A percentile compares a stretch with the other conserved stretches of the same genome.
Evolutionary conservation across 2,329 filamentous ascomycete genomes (phyloP).

Genomic region (Stachybotrys chartarum): DNA sequence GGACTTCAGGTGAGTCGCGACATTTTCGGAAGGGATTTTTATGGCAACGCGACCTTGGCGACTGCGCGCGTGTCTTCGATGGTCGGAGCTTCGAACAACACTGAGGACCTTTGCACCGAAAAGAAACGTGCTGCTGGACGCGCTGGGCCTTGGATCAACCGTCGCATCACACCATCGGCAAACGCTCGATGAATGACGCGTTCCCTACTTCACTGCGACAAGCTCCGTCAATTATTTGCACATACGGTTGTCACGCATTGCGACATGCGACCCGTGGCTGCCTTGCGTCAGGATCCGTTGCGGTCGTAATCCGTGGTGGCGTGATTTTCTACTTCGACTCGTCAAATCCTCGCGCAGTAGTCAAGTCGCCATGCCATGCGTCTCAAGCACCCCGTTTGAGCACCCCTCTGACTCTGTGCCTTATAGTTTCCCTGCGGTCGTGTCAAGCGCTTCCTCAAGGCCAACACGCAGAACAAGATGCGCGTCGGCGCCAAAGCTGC

Average conservation of each 20-base stretch:
- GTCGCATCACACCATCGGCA: background rate
- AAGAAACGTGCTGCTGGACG: too few species aligned
- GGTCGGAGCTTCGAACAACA: background rate
- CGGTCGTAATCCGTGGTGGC: background rate
- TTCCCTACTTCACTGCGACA: background rate
- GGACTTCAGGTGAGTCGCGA: conserved; percentile 75
- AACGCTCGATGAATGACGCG: background rate
- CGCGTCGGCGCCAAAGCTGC: conserved; percentile 97
- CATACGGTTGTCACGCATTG: background rate
- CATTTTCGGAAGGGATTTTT: background rate
- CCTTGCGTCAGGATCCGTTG: background rate
- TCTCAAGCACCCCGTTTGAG: conserved; percentile 12
- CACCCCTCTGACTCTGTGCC: background rate
- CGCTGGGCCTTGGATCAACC: background rate
- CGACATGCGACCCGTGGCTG: background rate
- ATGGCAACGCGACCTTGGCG: background rate
- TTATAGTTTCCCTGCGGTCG: conserved; percentile 93
- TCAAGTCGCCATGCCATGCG: background rate
- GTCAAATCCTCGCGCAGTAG: background rate
- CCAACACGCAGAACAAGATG: conserved; percentile 99
- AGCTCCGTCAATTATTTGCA: background rate
- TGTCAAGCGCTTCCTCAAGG: conserved; percentile 99
- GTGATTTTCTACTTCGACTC: background rate
- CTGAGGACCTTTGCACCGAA: too few species aligned
- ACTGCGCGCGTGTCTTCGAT: background rate